phyloP scores from a whole-genome alignment of 768 basidiomycete species.

The Cystofilobasidium macerans region DNA sequence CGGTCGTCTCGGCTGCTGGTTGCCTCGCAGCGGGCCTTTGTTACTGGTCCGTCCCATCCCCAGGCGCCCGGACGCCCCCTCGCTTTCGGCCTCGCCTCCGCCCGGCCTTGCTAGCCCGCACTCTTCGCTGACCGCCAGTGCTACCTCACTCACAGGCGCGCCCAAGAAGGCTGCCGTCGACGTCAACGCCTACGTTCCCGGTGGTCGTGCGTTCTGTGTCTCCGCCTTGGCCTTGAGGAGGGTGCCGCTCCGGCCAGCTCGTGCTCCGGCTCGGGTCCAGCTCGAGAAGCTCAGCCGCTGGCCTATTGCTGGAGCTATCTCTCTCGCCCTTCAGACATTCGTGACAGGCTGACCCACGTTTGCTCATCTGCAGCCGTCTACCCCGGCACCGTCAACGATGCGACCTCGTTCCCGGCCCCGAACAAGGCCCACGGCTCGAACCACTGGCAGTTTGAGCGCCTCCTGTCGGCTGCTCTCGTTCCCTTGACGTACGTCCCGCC shows the following conservation, averaged over 20 bases:
- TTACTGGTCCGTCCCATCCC: background rate
- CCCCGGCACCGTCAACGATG: constrained; percentile 89
- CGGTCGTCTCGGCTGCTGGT: constrained; percentile 1
- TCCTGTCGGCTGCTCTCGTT: constrained; percentile 74
- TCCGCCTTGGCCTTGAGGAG: too few species aligned
- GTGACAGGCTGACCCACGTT: background rate
- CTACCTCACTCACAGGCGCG: background rate
- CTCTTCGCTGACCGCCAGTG: background rate
- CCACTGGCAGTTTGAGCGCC: constrained; percentile 85
- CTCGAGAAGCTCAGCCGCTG: background rate
- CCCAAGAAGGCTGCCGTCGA: constrained; percentile 13
- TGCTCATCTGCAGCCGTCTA: constrained; percentile 53
- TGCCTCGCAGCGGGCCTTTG: background rate
- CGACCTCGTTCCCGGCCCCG: constrained; percentile 67
- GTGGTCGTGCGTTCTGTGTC: constrained; percentile 37
- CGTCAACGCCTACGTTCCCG: constrained; percentile 36
- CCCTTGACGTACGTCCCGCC: constrained; percentile 52
- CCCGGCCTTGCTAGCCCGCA: background rate
- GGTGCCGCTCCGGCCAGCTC: background rate
- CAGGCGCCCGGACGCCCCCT: background rate
- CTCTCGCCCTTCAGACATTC: background rate
- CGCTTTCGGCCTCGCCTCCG: background rate
- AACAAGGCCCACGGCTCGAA: constrained; percentile 70
- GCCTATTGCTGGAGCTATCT: background rate
- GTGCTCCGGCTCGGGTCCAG: background rate